Percentiles rank a stretch among this genome's conserved stretches.
Evolutionary conservation across 129 eudicot species (phyloP).

Genomic region (Calendula officinalis): DNA sequence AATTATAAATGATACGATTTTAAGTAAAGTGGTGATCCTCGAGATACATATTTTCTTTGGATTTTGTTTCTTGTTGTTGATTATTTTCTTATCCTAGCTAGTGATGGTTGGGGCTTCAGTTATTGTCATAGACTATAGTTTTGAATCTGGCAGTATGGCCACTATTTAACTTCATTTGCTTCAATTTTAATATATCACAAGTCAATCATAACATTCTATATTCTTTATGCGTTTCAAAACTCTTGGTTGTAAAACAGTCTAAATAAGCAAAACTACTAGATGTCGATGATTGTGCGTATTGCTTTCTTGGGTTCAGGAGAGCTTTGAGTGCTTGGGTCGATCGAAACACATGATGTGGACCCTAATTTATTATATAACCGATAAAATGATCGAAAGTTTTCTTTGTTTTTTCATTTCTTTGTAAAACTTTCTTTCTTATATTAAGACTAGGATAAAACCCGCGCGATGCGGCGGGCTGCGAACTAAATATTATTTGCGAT

Average conservation of each 20-base stretch:
- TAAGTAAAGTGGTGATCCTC: conserved; percentile 22
- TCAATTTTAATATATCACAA: conserved; percentile 23
- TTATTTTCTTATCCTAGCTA: conserved; percentile 24
- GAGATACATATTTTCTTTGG: conserved; percentile 24
- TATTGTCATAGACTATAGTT: conserved; percentile 3
- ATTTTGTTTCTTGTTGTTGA: conserved; percentile 14
- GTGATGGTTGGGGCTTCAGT: background rate
- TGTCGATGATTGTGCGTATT: conserved; percentile 19
- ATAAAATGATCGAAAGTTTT: background rate
- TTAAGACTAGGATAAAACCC: too few relatives aligned
- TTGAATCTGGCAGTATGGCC: conserved; percentile 37
- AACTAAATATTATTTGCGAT: too few relatives aligned
- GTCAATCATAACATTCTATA: conserved; percentile 31
- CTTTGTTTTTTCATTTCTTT: background rate
- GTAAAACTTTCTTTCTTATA: too few relatives aligned
- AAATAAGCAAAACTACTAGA: conserved; percentile 12
- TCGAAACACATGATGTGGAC: conserved; percentile 2
- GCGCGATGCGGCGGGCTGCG: too few relatives aligned
- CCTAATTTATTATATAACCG: conserved; percentile 3
- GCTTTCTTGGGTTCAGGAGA: background rate
- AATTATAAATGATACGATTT: background rate
- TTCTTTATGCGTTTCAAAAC: conserved; percentile 26
- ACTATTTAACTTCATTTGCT: conserved; percentile 33
- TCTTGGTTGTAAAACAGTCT: conserved; percentile 31
- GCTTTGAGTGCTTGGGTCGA: background rate